Evolutionary conservation across 208 protist genomes (phyloP).

Genomic region (Leishmania major): DNA sequence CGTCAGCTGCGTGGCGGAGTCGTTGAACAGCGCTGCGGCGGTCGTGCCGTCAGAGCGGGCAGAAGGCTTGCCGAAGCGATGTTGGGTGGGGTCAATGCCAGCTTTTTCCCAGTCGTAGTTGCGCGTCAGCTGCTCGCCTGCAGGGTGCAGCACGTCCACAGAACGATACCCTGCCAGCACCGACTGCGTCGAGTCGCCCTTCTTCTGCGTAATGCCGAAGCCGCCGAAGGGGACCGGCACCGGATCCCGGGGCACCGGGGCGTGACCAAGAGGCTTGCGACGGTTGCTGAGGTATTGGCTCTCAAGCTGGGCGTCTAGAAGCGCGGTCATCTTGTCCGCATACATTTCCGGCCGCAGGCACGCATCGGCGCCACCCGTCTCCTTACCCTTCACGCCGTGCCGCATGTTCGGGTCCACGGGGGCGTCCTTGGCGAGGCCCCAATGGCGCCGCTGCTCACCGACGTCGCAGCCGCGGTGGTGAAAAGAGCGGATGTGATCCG

Average conservation of each 20-base stretch:
- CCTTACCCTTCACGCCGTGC: constrained; percentile 44
- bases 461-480: constrained; percentile 71
- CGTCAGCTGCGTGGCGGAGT: constrained; percentile 39
- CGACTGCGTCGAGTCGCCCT: constrained; percentile 56
- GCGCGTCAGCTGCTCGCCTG: constrained; percentile 57
- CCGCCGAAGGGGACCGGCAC: constrained; percentile 54
- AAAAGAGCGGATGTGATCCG: constrained; percentile 60
- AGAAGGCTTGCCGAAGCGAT: constrained; percentile 63
- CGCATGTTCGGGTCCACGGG: constrained; percentile 47
- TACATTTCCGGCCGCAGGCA: constrained; percentile 66
- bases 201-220: constrained; percentile 52
- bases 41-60: constrained; percentile 22
- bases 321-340: constrained; percentile 58
- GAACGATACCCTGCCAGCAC: constrained; percentile 55
- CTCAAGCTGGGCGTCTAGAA: constrained; percentile 79
- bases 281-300: constrained; percentile 50
- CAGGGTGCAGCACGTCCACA: constrained; percentile 54
- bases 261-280: constrained; percentile 64
- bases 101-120: constrained; percentile 78
- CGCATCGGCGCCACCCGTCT: constrained; percentile 42
- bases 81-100: constrained; percentile 74
- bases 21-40: constrained; percentile 1
- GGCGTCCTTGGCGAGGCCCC: constrained; percentile 50
- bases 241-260: constrained; percentile 35
- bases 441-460: constrained; percentile 50